These are phyloP conservation scores for Maudiozyma barnettii DNA, from an alignment of 805 yeast genomes.

Conservation along the genomic window DNA sequence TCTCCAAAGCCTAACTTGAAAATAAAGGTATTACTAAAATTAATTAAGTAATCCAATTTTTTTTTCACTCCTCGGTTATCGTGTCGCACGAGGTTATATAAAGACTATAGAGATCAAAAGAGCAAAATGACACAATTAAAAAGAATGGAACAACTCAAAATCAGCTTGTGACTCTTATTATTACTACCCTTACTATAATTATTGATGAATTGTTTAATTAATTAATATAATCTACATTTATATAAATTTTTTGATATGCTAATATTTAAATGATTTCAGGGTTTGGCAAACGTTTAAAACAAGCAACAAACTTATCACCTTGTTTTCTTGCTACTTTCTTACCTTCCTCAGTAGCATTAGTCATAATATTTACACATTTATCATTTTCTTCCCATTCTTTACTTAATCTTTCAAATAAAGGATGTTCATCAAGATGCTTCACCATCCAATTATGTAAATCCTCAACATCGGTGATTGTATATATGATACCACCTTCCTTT, in stretches of 20 bases:
- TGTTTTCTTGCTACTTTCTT: slow-evolving; percentile 88
- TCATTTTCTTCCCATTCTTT: slow-evolving; percentile 75
- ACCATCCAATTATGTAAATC: slow-evolving; percentile 97
- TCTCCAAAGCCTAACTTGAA: too few relatives aligned
- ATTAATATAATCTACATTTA: not conserved
- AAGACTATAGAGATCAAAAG: too few relatives aligned
- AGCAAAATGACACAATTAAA: too few relatives aligned
- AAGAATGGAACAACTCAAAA: too few relatives aligned
- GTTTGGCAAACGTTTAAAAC: slow-evolving; percentile 64
- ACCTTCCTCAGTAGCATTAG: slow-evolving; percentile 93
- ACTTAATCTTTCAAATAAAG: slow-evolving; percentile 72
- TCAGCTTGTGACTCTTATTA: too few relatives aligned
- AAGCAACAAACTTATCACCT: slow-evolving; percentile 82
- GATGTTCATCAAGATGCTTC: slow-evolving; percentile 80
- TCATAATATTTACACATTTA: slow-evolving; percentile 78
- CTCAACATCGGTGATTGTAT: slow-evolving; percentile 91
- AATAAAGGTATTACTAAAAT: too few relatives aligned
- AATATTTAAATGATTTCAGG: slow-evolving; percentile 31
- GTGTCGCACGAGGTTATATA: too few relatives aligned
- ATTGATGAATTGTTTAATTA: not conserved
- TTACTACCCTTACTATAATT: too few relatives aligned
- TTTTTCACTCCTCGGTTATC: too few relatives aligned
- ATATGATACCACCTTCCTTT: slow-evolving; percentile 76
- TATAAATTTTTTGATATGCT: not conserved
- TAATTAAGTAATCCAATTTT: too few relatives aligned